Base-by-base conservation (phyloP, 805 yeast genomes). In the Saccharomycopsis sp. region DNA sequence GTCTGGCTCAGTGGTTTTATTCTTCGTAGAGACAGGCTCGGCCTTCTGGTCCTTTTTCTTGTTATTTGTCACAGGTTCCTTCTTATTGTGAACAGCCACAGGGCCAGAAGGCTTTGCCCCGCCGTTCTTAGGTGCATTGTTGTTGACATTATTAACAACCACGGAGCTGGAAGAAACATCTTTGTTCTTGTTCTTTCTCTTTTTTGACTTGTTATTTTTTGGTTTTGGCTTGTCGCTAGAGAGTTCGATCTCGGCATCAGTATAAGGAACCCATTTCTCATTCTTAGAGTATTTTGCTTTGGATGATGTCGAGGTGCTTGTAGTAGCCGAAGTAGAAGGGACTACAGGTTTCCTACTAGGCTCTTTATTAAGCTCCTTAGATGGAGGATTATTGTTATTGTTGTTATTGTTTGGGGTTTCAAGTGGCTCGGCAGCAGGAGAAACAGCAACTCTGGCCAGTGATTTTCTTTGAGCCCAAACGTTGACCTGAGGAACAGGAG, bases 201-300 rank as follows among this genome's bases (percentile, higher is more conserved):
- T 55, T 25, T 56, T 47, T 3, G 22, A 17, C 8, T 34, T 34
- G 17, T 49, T 24, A 17, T 53, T 47, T n/a, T 56, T 52, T n/a
- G 25, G 25, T 34, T n/a, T 25, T 20, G 15, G 38, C 44, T 56
- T 56, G 24, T 56, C 56, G 25, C 44, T 55, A 1, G 58, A 35
- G 22, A 60, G 52, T 47, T 60, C 63, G 29, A 60, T 60, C 47
- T 57, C 60, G 20, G 63, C 63, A 19, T 52, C 63, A 38, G 63
- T n/a, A 23, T 51, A 60, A 3, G 63, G 63, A 35, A 60, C 56
- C 63, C 63, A 60, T 55, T 60, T 60, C n/a, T 57, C 60, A 29
- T 47, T 54, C 42, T 51, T 57, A 3, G 52, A 41, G 25, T 44
- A 47, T 54, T 59, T 59, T 1, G 57, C 57, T 29, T 56, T 59